Evolutionary conservation across 2,329 filamentous ascomycete genomes (phyloP).

Genomic region (Pestalotiopsis fici): DNA sequence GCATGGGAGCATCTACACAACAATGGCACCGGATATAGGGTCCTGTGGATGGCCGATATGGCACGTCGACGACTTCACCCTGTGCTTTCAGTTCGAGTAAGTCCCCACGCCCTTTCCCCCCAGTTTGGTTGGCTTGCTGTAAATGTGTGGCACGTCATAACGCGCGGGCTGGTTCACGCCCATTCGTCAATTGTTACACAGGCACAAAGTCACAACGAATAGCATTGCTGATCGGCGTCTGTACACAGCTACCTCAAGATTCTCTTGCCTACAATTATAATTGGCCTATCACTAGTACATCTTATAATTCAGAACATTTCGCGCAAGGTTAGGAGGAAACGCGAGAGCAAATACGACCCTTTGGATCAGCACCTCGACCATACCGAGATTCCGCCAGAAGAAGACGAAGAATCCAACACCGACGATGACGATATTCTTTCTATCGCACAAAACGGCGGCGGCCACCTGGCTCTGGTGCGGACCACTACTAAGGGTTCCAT

Average conservation of each 20-base stretch:
- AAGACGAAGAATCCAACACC: conserved; percentile 45
- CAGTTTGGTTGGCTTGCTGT: background rate
- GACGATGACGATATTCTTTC: conserved; percentile 63
- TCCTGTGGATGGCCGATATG: conserved; percentile 61
- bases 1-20: background rate
- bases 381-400: conserved; percentile 53
- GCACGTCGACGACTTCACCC: conserved; percentile 64
- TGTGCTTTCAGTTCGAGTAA: conserved; percentile 69
- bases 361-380: conserved; percentile 49
- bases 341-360: conserved; percentile 57
- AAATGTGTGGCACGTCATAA: background rate
- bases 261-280: conserved; percentile 73
- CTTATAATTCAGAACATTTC: conserved; percentile 61
- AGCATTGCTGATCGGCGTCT: conserved; percentile 1
- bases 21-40: conserved; percentile 43
- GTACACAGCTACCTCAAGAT: conserved; percentile 72
- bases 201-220: background rate
- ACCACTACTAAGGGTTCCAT: conserved; percentile 64
- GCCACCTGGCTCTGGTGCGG: conserved; percentile 59
- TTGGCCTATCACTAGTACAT: conserved; percentile 69
- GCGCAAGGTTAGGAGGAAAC: conserved; percentile 53
- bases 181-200: background rate
- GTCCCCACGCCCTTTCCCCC: conserved; percentile 30
- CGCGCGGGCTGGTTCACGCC: background rate
- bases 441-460: conserved; percentile 48